Conservation (phyloP, 148 eudicot genomes). For the Heliosperma pusillum region DNA sequence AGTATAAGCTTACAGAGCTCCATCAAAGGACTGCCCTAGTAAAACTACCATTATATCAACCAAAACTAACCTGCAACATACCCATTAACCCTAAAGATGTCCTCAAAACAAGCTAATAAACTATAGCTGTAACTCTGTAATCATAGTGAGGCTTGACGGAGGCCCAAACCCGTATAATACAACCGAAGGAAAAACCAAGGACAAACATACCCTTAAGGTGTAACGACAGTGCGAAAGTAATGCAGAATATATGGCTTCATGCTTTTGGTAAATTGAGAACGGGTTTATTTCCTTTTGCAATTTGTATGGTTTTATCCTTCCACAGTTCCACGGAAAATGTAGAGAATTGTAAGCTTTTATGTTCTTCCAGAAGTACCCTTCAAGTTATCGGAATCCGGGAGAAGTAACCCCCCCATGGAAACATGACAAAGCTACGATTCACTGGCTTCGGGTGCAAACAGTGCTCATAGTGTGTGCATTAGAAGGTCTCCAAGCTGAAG, state of each 20-base stretch:
- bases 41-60: not conserved
- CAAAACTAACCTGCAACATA: constrained; percentile 4
- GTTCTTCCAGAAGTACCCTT: not conserved
- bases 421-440: not conserved
- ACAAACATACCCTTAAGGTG: not conserved
- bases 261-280: not conserved
- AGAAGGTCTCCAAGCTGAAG: constrained; percentile 91
- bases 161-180: constrained; percentile 1
- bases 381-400: not conserved
- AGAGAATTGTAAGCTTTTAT: not conserved
- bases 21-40: constrained; percentile 6
- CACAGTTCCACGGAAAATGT: not conserved
- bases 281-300: not conserved
- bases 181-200: not conserved
- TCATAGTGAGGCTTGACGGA: not conserved
- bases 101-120: not conserved
- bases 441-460: constrained; percentile 30
- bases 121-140: constrained; percentile 1
- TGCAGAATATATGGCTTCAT: not conserved
- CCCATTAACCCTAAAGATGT: not conserved
- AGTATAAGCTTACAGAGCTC: not conserved
- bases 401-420: too few species aligned
- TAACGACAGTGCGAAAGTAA: not conserved
- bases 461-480: constrained; percentile 35
- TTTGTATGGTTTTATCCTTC: not conserved